Conservation (phyloP, 225 moss, liverwort and hornwort species). For the Physcomitrium patens region DNA sequence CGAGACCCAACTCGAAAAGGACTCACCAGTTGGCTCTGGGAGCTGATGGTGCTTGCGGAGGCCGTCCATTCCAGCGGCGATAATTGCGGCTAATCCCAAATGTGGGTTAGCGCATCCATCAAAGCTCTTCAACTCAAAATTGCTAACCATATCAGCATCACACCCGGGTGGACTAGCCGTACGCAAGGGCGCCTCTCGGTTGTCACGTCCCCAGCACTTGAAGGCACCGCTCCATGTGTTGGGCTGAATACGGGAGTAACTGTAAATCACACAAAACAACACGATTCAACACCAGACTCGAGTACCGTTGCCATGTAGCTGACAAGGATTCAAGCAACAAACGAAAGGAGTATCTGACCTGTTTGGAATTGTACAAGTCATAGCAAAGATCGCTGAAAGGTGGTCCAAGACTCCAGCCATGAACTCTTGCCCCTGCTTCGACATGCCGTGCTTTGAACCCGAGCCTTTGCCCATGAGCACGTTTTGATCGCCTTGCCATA, state of each 20-base stretch:
- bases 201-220: constrained; percentile 89
- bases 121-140: constrained; percentile 93
- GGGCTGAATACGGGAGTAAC: constrained; percentile 87
- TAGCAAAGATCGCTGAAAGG: constrained; percentile 83
- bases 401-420: constrained; percentile 89
- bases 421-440: constrained; percentile 75
- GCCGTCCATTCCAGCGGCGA: constrained; percentile 92
- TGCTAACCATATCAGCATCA: constrained; percentile 73
- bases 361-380: constrained; percentile 76
- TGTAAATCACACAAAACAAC: constrained; percentile 28
- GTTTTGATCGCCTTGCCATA: constrained; percentile 82
- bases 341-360: constrained; percentile 44
- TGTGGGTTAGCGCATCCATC: constrained; percentile 98
- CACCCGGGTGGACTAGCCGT: constrained; percentile 64
- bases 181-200: constrained; percentile 88
- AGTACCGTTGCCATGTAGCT: not conserved
- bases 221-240: constrained; percentile 89
- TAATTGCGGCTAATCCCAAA: constrained; percentile 83
- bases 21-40: constrained; percentile 72
- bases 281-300: too few species aligned
- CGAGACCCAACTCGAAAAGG: not conserved
- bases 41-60: constrained; percentile 70
- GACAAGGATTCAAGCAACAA: not conserved
- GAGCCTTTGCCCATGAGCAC: constrained; percentile 70
- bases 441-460: constrained; percentile 73